Base-by-base conservation (phyloP, 257 asterid genomes). In the Nemophila menziesii region DNA sequence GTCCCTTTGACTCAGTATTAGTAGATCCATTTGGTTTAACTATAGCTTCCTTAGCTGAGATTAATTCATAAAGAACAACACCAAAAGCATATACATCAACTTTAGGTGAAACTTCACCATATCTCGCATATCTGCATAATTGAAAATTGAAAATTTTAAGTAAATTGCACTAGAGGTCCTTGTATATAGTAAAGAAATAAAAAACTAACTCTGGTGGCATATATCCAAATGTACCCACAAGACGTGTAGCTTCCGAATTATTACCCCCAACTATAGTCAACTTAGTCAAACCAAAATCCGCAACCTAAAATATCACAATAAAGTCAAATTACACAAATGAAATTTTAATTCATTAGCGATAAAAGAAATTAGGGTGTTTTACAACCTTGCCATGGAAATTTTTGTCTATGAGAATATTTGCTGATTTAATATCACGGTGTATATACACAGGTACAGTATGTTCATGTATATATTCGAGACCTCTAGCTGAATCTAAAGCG, bases 401-500 rank as follows among this genome's bases (percentile, higher is more conserved):
- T 49, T 77, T 75, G 34, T 90, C 96, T 3, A 90, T 82, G 46
- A 90, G 62, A 51, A 90, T 90, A 67, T 90, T 90, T 74, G 96
- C 85, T 1, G 94, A 76, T 68, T 90, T 90, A 67, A 90, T 69
- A 71, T 90, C 98, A 17, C 98, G 75, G 58, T 90, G 98, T 40
- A 90, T 96, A 39, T 90, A 90, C 51, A 84, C 96, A 48, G 96
- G 96, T 42, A 75, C 81, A 0, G 98, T 90, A 82, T 90, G 98
- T 62, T 90, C 98, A 6, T 90, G 98, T 68, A 90, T 76, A 71
- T 90, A 90, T 64, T 90, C 98, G 26, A 90, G 58, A 54, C 96
- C 98, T 72, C 92, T 69, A 49, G 94, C 96, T 55, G 98, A 75
- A 67, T 90, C 98, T n/a, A 90, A 92, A n/a, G 93, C 94, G 64